Conservation (phyloP, 140 eudicot species). For the Flaveria floridana region DNA sequence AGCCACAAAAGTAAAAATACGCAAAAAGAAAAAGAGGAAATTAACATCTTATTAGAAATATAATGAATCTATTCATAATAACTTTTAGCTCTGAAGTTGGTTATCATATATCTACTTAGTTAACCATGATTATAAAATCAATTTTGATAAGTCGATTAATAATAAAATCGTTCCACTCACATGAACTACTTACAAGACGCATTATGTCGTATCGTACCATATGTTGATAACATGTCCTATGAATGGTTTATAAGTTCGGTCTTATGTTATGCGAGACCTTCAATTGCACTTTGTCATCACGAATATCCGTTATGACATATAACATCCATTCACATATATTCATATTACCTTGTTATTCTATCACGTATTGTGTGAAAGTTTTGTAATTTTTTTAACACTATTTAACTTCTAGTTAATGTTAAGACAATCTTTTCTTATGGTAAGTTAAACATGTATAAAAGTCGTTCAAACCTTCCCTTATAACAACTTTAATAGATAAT, state of each 20-base stretch:
- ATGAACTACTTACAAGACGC: too few relatives aligned
- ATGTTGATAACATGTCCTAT: too few relatives aligned
- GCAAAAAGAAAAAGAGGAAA: conserved; percentile 37
- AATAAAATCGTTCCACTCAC: too few relatives aligned
- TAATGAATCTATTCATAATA: background rate
- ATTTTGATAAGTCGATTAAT: too few relatives aligned
- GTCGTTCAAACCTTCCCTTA: background rate
- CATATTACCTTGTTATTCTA: background rate
- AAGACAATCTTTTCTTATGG: too few relatives aligned
- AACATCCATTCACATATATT: background rate
- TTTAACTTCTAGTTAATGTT: too few relatives aligned
- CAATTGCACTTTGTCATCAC: background rate
- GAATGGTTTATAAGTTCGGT: too few relatives aligned
- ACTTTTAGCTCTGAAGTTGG: conserved; percentile 8
- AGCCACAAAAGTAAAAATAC: conserved; percentile 35
- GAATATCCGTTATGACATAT: background rate
- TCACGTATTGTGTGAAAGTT: too few relatives aligned
- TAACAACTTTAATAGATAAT: background rate
- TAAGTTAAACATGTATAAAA: background rate
- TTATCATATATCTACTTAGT: background rate
- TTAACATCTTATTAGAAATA: conserved; percentile 23
- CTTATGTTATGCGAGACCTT: too few relatives aligned
- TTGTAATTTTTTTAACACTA: too few relatives aligned
- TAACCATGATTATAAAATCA: too few relatives aligned
- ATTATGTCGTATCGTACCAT: too few relatives aligned